Conservation (phyloP, 345 rosid genomes). For the Rhodamnia rubescens region DNA sequence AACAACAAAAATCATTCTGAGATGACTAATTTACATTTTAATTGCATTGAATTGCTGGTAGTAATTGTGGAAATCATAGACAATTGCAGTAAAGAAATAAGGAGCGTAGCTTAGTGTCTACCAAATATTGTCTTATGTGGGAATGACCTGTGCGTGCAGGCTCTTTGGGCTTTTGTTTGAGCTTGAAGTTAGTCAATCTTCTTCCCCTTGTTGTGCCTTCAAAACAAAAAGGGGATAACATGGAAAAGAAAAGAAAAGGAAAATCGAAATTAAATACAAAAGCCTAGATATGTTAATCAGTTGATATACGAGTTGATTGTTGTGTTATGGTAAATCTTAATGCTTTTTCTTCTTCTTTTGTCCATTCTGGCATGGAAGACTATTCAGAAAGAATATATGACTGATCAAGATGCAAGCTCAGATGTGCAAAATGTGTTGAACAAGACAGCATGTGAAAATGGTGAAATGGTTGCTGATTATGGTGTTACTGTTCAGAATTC, state of each 20-base stretch:
- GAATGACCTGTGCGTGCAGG: not conserved
- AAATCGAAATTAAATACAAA: not conserved
- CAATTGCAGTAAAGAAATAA: not conserved
- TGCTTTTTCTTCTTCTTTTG: not conserved
- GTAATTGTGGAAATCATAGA: not conserved
- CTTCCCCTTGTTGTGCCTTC: not conserved
- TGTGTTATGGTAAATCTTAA: conserved; percentile 9
- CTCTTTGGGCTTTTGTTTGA: not conserved
- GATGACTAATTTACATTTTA: not conserved
- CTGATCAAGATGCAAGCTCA: conserved; percentile 3
- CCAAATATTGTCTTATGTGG: not conserved
- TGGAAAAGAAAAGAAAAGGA: not conserved
- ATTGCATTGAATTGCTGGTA: not conserved
- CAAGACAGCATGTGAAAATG: not conserved
- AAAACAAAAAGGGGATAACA: not conserved
- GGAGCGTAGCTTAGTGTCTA: not conserved
- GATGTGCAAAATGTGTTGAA: not conserved
- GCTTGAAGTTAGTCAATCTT: not conserved
- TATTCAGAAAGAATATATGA: not conserved
- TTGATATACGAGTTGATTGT: not conserved
- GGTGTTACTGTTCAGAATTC: not conserved
- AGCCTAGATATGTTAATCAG: not conserved
- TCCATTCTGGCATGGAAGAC: not conserved
- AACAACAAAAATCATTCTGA: not conserved
- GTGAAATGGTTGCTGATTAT: not conserved